A percentile compares a stretch with the other conserved stretches of the same genome.
phyloP scores from a whole-genome alignment of 73 alveolate genomes.

The Urostyla sp. region DNA sequence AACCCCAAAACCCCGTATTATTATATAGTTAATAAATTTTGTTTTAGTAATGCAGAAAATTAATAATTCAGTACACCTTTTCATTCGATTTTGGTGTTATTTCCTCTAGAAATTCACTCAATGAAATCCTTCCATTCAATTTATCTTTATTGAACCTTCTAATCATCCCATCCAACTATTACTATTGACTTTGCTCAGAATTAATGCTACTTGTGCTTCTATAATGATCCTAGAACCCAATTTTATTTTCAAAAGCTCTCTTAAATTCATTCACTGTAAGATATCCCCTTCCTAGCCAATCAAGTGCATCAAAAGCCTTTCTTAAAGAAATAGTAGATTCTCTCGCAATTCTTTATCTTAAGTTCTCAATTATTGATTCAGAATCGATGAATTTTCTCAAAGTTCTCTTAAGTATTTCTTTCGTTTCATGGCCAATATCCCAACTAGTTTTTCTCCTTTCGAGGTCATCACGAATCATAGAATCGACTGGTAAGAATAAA shows the following conservation, averaged over 20 bases:
- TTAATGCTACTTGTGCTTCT: too few species aligned
- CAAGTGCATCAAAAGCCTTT: constrained; percentile 27
- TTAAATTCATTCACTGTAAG: constrained; percentile 32
- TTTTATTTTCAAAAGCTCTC: constrained; percentile 31
- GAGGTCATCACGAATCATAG: constrained; percentile 31
- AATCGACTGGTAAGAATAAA: constrained; percentile 13
- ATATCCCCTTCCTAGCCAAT: constrained; percentile 50
- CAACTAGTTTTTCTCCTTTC: constrained; percentile 21
- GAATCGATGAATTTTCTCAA: constrained; percentile 29
- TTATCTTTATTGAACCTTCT: constrained; percentile 52
- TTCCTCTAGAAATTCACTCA: constrained; percentile 42
- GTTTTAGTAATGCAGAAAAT: neutral
- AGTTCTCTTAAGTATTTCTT: constrained; percentile 9
- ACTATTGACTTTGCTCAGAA: too few species aligned
- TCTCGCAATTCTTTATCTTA: constrained; percentile 43
- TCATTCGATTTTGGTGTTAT: constrained; percentile 13
- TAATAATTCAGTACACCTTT: constrained; percentile 36
- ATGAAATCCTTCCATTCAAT: constrained; percentile 47
- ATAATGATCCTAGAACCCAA: too few species aligned
- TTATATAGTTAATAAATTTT: neutral
- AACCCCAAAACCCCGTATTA: constrained; percentile 21
- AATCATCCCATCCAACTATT: constrained; percentile 11
- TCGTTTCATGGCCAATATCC: constrained; percentile 39
- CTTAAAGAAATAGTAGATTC: constrained; percentile 6
- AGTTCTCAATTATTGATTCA: constrained; percentile 37